phyloP scores from a whole-genome alignment of 768 basidiomycete genomes.

The Rhodosporidiobolus odoratus region DNA sequence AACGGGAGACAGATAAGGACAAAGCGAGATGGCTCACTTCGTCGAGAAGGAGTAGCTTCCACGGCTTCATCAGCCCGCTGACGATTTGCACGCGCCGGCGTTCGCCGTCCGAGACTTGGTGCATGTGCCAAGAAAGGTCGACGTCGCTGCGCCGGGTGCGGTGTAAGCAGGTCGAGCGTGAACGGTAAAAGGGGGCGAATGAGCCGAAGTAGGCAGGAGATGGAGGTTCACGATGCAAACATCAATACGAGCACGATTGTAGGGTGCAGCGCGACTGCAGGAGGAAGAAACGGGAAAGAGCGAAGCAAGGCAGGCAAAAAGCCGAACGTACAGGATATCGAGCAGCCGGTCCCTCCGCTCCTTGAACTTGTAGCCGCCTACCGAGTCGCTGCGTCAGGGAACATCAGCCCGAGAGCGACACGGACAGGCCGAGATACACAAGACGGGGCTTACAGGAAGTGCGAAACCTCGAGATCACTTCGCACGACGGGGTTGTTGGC shows the following conservation, averaged over 20 bases:
- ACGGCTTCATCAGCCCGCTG: constrained; percentile 90
- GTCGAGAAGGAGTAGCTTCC: constrained; percentile 88
- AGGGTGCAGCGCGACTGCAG: neutral
- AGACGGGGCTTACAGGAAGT: constrained; percentile 57
- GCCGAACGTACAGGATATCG: constrained; percentile 58
- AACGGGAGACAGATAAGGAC: neutral
- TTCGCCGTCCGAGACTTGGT: constrained; percentile 92
- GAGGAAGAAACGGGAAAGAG: neutral
- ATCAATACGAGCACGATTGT: neutral
- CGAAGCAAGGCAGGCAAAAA: neutral
- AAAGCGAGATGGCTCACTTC: constrained; percentile 58
- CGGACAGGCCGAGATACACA: neutral
- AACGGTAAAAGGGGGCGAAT: too few relatives aligned
- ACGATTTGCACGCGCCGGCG: constrained; percentile 86
- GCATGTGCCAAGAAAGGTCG: constrained; percentile 93
- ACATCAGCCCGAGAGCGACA: neutral
- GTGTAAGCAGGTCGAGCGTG: neutral
- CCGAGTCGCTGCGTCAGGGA: constrained; percentile 59
- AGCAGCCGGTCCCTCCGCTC: constrained; percentile 76
- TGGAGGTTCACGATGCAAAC: neutral
- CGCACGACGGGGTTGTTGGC: constrained; percentile 96
- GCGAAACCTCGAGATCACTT: constrained; percentile 82
- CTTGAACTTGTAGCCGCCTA: constrained; percentile 92
- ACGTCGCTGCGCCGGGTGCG: constrained; percentile 48
- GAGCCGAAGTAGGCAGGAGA: neutral